phyloP scores from a whole-genome alignment of 352 stramenopile genomes.

The Chrysophaeum taylorii region DNA sequence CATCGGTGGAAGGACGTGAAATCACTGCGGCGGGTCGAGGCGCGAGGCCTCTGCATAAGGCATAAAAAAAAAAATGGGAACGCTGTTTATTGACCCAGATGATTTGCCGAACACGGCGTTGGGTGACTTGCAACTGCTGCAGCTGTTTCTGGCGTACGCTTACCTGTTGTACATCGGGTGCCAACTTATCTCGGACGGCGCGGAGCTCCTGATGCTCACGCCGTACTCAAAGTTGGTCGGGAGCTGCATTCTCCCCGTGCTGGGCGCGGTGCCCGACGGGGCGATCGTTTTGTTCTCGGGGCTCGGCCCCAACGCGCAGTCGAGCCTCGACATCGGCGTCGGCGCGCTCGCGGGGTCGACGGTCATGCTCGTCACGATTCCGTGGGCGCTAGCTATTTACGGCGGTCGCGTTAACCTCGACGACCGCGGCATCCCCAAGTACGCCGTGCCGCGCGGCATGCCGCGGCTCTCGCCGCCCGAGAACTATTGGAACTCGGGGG shows the following conservation, averaged over 20 bases:
- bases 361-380: slow-evolving; percentile 99
- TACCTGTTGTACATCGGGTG: slow-evolving; percentile 91
- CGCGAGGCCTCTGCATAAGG: too few relatives aligned
- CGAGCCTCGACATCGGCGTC: slow-evolving; percentile 88
- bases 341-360: slow-evolving; percentile 91
- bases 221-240: slow-evolving; percentile 86
- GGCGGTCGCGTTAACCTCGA: slow-evolving; percentile 86
- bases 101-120: background rate
- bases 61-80: too few relatives aligned
- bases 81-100: background rate
- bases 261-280: slow-evolving; percentile 90
- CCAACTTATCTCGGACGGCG: slow-evolving; percentile 95
- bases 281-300: slow-evolving; percentile 94
- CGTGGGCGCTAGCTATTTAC: slow-evolving; percentile 81
- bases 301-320: slow-evolving; percentile 61
- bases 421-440: slow-evolving; percentile 56
- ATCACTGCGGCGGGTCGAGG: too few relatives aligned
- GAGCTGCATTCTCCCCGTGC: slow-evolving; percentile 85
- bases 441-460: slow-evolving; percentile 68
- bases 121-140: slow-evolving; percentile 60
- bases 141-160: slow-evolving; percentile 86
- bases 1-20: too few relatives aligned
- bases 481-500: slow-evolving; percentile 60
- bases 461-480: slow-evolving; percentile 43
- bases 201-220: slow-evolving; percentile 89